Evolutionary conservation across 768 basidiomycete species (phyloP).

Genomic region (Russula griseocarnosa): DNA sequence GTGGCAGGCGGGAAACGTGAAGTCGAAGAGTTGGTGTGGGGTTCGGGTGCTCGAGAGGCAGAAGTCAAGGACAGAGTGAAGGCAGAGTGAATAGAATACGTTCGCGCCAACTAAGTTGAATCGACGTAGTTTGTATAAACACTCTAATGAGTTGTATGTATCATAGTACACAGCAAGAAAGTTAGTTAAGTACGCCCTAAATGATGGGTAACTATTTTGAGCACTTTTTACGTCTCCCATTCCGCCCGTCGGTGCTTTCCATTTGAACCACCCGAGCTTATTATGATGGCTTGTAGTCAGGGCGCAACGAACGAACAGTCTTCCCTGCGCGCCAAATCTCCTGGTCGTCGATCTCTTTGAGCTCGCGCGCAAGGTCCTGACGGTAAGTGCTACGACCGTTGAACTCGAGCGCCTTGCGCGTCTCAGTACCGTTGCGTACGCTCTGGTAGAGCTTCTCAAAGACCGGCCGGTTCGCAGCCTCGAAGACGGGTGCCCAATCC

Average conservation of each 20-base stretch:
- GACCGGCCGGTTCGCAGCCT: constrained; percentile 89
- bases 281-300: constrained; percentile 67
- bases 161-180: constrained; percentile 8
- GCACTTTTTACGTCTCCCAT: neutral
- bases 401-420: constrained; percentile 94
- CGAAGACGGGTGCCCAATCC: constrained; percentile 98
- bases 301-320: constrained; percentile 83
- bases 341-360: constrained; percentile 93
- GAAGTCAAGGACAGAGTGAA: constrained; percentile 31
- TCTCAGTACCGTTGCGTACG: constrained; percentile 94
- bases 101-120: neutral
- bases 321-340: constrained; percentile 99
- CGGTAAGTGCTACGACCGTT: constrained; percentile 92
- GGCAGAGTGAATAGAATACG: neutral
- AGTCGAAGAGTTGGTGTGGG: constrained; percentile 45
- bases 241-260: neutral
- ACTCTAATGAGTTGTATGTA: neutral
- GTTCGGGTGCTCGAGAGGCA: constrained; percentile 30
- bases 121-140: neutral
- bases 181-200: constrained; percentile 6
- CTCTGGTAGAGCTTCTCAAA: constrained; percentile 95
- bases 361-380: constrained; percentile 85
- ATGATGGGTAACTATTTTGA: constrained; percentile 9
- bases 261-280: constrained; percentile 8
- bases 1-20: constrained; percentile 38